Evolutionary conservation across 2,329 filamentous ascomycete species (phyloP), one percentile per base, ranked within the genome.

Genomic region (Pleoardoris graminearum): DNA sequence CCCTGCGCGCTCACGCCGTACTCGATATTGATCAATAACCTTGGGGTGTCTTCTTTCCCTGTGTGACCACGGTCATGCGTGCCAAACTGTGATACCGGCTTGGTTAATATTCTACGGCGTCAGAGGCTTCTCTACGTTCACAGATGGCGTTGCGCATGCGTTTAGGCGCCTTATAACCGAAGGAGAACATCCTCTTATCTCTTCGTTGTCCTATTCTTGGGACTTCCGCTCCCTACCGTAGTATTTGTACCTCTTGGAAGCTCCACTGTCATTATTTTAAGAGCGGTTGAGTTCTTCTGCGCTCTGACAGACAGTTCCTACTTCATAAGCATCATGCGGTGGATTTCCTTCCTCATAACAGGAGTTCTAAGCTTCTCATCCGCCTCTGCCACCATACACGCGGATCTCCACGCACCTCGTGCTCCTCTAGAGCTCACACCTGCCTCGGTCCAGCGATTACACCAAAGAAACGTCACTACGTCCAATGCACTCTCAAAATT

Each of bases 11-110:
- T 19, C 46, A 48, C 41, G 45, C 39, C 45, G 39, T 53, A 44
- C 17, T 54, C 52, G 42, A 65, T 59, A 61, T 65, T 61, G 44
- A 58, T 14, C 56, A 62, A 59, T 61, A 62, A 59, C 44, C 33
- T 45, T 44, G 50, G 51, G 36, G 36, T 43, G 19, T 29, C 36
- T 19, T 27, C 47, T 11, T 48, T 27, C 22, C 47, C 42, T 50
- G 54, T 55, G 38, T 39, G n/a, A 46, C 50, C 35, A 48, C 25
- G 51, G 53, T 39, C 17, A 33, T 54, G 43, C 47, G 57, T 44
- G 22, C 33, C 35, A 23, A 42, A 52, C 19, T 53, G 25, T 35
- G 30, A 5, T 50, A 48, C 43, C 21, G 41, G 60, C 55, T 55
- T 62, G 48, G 54, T 50, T 44, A 11, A 23, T 17, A 38, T 35